Percentiles rank a stretch among this genome's conserved stretches.
Conservation (phyloP, 371 early-diverging fungal species). For the Apophysomyces variabilis region DNA sequence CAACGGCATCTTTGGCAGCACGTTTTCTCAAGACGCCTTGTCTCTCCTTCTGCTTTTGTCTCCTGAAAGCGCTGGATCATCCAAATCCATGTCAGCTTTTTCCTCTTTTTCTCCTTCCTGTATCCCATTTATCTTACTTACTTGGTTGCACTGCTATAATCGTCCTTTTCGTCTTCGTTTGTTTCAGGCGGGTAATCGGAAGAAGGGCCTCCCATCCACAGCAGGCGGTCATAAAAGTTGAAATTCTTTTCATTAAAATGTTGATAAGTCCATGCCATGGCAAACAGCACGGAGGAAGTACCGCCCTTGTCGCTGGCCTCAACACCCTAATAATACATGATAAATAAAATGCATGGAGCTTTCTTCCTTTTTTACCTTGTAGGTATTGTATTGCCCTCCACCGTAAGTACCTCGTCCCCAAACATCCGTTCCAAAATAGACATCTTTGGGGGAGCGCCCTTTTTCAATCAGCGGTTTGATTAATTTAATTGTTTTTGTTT, state of each 20-base stretch:
- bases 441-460: slow-evolving; percentile 31
- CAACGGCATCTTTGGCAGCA: too few species aligned
- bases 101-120: too few species aligned
- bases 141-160: too few species aligned
- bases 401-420: slow-evolving; percentile 71
- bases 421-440: slow-evolving; percentile 69
- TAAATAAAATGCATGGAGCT: neutral
- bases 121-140: too few species aligned
- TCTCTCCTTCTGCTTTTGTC: neutral
- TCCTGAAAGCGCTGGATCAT: neutral
- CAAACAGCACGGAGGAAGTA: slow-evolving; percentile 64
- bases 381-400: slow-evolving; percentile 61
- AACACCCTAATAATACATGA: slow-evolving; percentile 33
- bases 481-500: too few species aligned
- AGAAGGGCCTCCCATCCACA: slow-evolving; percentile 54
- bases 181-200: slow-evolving; percentile 25
- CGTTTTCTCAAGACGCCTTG: too few species aligned
- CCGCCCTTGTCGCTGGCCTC: slow-evolving; percentile 42
- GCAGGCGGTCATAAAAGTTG: slow-evolving; percentile 51
- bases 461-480: too few species aligned
- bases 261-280: slow-evolving; percentile 67
- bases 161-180: neutral
- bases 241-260: slow-evolving; percentile 47
- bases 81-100: neutral
- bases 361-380: slow-evolving; percentile 23